Percentiles rank a stretch among this genome's conserved stretches.
phyloP scores from a whole-genome alignment of 495 filamentous ascomycete species.

The Aspergillus incahuasiensis region DNA sequence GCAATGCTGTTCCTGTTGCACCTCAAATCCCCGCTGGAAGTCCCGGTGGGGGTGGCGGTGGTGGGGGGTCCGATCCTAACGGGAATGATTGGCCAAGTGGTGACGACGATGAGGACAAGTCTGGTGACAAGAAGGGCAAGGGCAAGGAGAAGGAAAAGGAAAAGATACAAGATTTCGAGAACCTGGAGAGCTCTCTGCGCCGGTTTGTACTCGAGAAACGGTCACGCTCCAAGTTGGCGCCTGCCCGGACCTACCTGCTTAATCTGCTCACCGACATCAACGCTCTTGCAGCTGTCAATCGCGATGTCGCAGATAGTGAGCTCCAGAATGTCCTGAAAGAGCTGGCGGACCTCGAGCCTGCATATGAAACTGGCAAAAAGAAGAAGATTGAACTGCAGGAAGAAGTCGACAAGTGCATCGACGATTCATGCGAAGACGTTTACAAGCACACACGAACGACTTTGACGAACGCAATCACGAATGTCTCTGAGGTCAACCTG shows the following conservation, averaged over 20 bases:
- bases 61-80: constrained; percentile 45
- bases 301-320: constrained; percentile 79
- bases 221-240: constrained; percentile 89
- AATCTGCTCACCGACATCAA: constrained; percentile 86
- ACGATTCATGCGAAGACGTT: constrained; percentile 76
- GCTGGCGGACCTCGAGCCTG: constrained; percentile 75
- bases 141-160: constrained; percentile 88
- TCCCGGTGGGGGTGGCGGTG: constrained; percentile 53
- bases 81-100: constrained; percentile 23
- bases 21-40: constrained; percentile 46
- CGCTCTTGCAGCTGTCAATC: constrained; percentile 78
- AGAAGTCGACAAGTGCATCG: constrained; percentile 73
- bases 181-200: constrained; percentile 79
- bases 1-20: constrained; percentile 79
- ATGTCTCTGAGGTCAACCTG: constrained; percentile 70
- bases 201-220: constrained; percentile 96
- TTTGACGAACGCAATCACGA: constrained; percentile 64
- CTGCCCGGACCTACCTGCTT: constrained; percentile 91
- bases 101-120: constrained; percentile 44
- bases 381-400: constrained; percentile 78
- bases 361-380: constrained; percentile 76
- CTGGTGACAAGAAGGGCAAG: constrained; percentile 55
- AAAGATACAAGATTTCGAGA: constrained; percentile 82
- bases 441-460: constrained; percentile 75
- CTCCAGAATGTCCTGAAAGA: constrained; percentile 79